Conservation (phyloP, 768 basidiomycete genomes). For the Clitopilus passeckerianus region DNA sequence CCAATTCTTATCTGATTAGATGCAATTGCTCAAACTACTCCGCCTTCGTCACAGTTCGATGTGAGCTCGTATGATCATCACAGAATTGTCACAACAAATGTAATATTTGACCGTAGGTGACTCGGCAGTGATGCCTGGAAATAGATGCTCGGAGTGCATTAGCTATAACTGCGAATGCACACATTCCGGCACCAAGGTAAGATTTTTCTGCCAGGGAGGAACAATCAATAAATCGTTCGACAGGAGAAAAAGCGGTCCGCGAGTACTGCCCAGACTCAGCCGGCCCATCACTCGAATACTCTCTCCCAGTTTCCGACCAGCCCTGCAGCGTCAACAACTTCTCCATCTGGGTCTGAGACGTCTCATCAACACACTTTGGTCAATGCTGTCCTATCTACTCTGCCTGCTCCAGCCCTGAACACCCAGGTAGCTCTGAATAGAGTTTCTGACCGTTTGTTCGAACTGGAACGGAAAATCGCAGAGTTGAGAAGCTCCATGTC, state of each 20-base stretch:
- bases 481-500: slow-evolving; percentile 3
- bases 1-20: not conserved
- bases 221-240: slow-evolving; percentile 13
- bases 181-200: slow-evolving; percentile 51
- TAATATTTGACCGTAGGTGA: slow-evolving; percentile 34
- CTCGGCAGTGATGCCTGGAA: slow-evolving; percentile 52
- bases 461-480: slow-evolving; percentile 12
- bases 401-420: slow-evolving; percentile 3
- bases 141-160: slow-evolving; percentile 53
- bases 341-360: not conserved
- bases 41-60: slow-evolving; percentile 27
- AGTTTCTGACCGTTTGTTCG: slow-evolving; percentile 10
- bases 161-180: slow-evolving; percentile 44
- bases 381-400: slow-evolving; percentile 7
- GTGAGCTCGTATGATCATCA: slow-evolving; percentile 15
- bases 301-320: not conserved
- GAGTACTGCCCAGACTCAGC: not conserved
- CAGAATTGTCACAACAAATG: not conserved
- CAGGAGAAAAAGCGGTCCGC: slow-evolving; percentile 24
- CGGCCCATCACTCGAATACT: not conserved
- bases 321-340: not conserved
- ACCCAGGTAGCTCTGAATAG: slow-evolving; percentile 6
- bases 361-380: not conserved
- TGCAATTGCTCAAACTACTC: slow-evolving; percentile 3
- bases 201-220: slow-evolving; percentile 2